Base-by-base conservation (phyloP, 768 basidiomycete species). In the Clitopilus hobsonii region DNA sequence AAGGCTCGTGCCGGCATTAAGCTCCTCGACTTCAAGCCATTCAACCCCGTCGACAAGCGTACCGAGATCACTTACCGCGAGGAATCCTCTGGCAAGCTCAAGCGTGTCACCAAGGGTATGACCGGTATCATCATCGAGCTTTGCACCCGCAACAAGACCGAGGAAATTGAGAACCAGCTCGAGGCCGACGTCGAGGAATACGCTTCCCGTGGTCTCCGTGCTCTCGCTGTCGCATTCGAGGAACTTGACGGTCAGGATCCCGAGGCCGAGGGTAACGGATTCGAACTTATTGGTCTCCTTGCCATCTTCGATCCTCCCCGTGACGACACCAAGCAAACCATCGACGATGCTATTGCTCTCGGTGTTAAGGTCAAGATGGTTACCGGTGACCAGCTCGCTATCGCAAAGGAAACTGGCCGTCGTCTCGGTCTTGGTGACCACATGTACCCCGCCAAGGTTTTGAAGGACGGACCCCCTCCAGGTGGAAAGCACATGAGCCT, bases 301-400 rank as follows among this genome's bases (percentile, higher is more conserved):
- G 86, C 95, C 64, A 98, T 98, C 78, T 98, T 92, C 74, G 95
- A 98, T 68, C 95, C 95, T 58, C 96, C 96, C 60, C 94, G 96
- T 73, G 89, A 90, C 1, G 96, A 98, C 68, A 98, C 96, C 72
- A 97, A 98, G 79, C 91, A 97, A 76, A 98, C 96, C 18, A 98
- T 98, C 67, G 95, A 98, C 66, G 94, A 98, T 70, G 95, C 96
- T 52, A 78, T 94, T 55, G 87, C 88, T 55, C 92, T 98, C 68
- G 96, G 96, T 72, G 94, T 98, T 64, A 89, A 88, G 70, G 95
- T 98, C 71, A 98, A 98, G 88, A 98, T 98, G 96, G 96, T 98
- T 58, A 98, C 96, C n/a, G 96, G 96, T 80, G 96, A 98, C 71
- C 96, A 98, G 78, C 92, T 98, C 68, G 96, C 96, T 61, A 98